Percentiles rank a stretch among this genome's conserved stretches.
These are phyloP conservation scores for Pleurotus salmoneostramineus DNA, from an alignment of 768 basidiomycete species.

Conservation along the genomic window DNA sequence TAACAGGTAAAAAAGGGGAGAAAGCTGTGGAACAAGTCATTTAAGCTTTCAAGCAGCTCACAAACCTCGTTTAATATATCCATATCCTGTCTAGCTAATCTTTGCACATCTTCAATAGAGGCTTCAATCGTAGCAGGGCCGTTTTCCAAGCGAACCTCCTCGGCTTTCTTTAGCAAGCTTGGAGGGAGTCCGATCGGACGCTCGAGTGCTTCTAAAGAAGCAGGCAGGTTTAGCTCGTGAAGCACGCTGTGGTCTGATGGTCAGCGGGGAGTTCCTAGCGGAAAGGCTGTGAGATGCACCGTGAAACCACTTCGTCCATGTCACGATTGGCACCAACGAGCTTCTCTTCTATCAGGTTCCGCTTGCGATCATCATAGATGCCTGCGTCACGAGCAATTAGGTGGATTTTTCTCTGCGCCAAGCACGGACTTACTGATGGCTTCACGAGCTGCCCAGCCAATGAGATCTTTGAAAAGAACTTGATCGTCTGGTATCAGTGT, in stretches of 20 bases:
- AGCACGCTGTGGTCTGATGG: conserved; percentile 22
- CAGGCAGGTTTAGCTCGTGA: conserved; percentile 73
- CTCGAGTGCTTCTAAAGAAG: conserved; percentile 84
- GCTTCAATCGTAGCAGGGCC: conserved; percentile 70
- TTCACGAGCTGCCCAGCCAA: conserved; percentile 83
- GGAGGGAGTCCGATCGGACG: conserved; percentile 86
- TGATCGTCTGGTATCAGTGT: conserved; percentile 47
- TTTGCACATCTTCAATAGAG: conserved; percentile 69
- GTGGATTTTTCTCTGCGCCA: not conserved
- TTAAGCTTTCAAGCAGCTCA: not conserved
- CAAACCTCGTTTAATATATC: conserved; percentile 73
- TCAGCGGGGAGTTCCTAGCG: not conserved
- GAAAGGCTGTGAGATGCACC: conserved; percentile 36
- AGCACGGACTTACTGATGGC: conserved; percentile 67
- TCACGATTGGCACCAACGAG: conserved; percentile 58
- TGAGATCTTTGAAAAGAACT: conserved; percentile 69
- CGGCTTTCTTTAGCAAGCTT: conserved; percentile 79
- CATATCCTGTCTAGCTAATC: conserved; percentile 57
- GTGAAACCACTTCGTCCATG: conserved; percentile 55
- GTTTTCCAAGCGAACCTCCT: conserved; percentile 76
- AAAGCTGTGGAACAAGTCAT: not conserved
- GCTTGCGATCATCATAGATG: conserved; percentile 83
- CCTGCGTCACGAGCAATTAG: conserved; percentile 34
- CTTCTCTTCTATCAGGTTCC: conserved; percentile 64
- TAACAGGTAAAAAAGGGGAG: not conserved